Percentiles rank a stretch among this genome's conserved stretches.
These are phyloP conservation scores for Mycena sanguinolenta DNA, from an alignment of 768 basidiomycete genomes.

Conservation along the genomic window DNA sequence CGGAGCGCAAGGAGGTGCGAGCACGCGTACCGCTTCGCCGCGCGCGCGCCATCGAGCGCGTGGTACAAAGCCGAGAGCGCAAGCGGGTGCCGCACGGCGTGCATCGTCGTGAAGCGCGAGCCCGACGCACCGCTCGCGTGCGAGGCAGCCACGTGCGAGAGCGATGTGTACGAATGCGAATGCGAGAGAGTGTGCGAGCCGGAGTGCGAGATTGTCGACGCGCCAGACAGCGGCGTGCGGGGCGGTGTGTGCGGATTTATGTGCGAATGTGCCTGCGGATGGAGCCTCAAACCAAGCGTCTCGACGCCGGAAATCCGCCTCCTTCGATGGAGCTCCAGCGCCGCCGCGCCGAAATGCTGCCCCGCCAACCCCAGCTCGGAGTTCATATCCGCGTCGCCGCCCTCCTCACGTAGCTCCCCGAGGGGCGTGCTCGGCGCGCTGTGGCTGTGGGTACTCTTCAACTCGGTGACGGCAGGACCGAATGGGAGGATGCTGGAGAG, in stretches of 20 bases:
- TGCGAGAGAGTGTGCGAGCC: too few relatives aligned
- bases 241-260: constrained; percentile 40
- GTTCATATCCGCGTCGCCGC: too few relatives aligned
- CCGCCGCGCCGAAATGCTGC: constrained; percentile 70
- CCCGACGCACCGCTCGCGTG: constrained; percentile 43
- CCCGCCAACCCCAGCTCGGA: too few relatives aligned
- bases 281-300: constrained; percentile 51
- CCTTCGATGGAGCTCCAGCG: constrained; percentile 70
- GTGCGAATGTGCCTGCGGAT: background rate
- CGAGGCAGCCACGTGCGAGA: too few relatives aligned
- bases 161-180: too few relatives aligned
- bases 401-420: constrained; percentile 49
- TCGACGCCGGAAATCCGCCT: constrained; percentile 65
- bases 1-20: constrained; percentile 85
- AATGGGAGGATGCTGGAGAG: constrained; percentile 58
- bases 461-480: too few relatives aligned
- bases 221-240: constrained; percentile 48
- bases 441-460: too few relatives aligned
- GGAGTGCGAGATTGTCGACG: constrained; percentile 53
- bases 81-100: constrained; percentile 73
- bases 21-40: constrained; percentile 82
- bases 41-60: constrained; percentile 74
- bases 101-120: constrained; percentile 73
- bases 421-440: constrained; percentile 55
- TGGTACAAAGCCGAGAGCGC: constrained; percentile 74